phyloP scores from a whole-genome alignment of 106 monocot species.

The Dioscorea alata region DNA sequence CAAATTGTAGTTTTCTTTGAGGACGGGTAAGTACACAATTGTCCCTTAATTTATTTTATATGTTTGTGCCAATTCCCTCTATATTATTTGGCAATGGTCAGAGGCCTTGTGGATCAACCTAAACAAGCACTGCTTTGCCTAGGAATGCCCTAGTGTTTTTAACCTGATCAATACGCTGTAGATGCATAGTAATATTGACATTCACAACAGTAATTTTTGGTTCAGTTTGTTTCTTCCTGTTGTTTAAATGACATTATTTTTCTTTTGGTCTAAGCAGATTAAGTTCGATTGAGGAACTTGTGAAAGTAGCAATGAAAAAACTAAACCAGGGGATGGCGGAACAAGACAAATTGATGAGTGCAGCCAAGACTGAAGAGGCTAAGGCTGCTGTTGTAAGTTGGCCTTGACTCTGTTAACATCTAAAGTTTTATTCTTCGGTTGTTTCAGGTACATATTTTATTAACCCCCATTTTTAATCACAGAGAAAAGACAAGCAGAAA shows the following conservation, averaged over 20 bases:
- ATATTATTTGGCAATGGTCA: too few species aligned
- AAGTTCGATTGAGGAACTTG: conserved; percentile 64
- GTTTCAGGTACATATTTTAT: background rate
- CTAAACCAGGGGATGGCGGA: conserved; percentile 85
- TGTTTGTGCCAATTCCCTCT: too few species aligned
- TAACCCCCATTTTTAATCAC: background rate
- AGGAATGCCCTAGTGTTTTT: too few species aligned
- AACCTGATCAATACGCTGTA: too few species aligned
- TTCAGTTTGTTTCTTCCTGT: too few species aligned
- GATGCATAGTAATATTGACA: too few species aligned
- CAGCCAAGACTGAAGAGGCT: conserved; percentile 80
- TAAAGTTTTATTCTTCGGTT: background rate
- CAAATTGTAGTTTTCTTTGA: too few species aligned
- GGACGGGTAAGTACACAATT: too few species aligned
- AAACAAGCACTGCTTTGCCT: too few species aligned
- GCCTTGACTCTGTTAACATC: background rate
- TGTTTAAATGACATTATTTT: background rate
- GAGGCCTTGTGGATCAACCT: too few species aligned
- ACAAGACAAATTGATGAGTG: conserved; percentile 66
- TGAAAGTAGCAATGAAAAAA: conserved; percentile 59
- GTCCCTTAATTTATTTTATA: too few species aligned
- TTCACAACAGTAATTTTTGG: too few species aligned
- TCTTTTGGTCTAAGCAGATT: conserved; percentile 32
- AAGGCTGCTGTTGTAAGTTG: conserved; percentile 71
- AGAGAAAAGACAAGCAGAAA: conserved; percentile 85